Base-by-base conservation (phyloP, 2,329 filamentous ascomycete genomes). In the Pezicula carpinea region DNA sequence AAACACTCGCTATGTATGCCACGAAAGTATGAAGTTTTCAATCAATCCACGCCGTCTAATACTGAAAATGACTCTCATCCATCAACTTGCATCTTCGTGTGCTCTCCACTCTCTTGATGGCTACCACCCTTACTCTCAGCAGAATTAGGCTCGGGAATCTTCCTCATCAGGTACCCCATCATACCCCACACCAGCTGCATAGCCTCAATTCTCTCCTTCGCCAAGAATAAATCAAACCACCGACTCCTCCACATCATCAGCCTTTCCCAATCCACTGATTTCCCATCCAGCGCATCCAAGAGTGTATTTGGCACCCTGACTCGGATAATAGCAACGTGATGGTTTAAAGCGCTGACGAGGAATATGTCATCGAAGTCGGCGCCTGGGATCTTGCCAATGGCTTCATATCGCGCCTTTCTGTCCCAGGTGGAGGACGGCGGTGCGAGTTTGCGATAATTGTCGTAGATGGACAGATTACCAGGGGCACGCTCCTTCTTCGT, bases 381-480 rank as follows among this genome's bases (percentile, higher is more conserved):
- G 2, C 73, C 74, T 1, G 56, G 55, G 10, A 63, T 60, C 52
- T 73, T 75, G 5, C 80, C 80, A 48, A 85, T 77, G 18, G 79
- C 71, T 50, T 70, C 64, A 59, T 83, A 84, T 29, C 71, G 69
- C 23, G 75, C 72, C 64, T 81, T 82, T 48, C 69, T 70, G 57
- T 85, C 81, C 81, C 81, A 85, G 18, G 72, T 75, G 6, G 72
- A 66, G 8, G 75, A 64, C 0, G 81, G 80, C 7, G 75, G 76
- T 2, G 77, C 71, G 38, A 84, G 69, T 71, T 79, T 82, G 47
- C 81, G 74, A 64, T 84, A 84, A 55, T 72, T 77, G 59, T 84
- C 80, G 59, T 83, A 84, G 39, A 82, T 80, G 49, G 77, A 73
- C 32, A 73, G 64, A 51, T 73, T 78, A 2, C 48, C 47, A 3